Evolutionary conservation across 1,284 basidiomycete genomes (phyloP).

Genomic region (Sanguinoderma infundibulare): DNA sequence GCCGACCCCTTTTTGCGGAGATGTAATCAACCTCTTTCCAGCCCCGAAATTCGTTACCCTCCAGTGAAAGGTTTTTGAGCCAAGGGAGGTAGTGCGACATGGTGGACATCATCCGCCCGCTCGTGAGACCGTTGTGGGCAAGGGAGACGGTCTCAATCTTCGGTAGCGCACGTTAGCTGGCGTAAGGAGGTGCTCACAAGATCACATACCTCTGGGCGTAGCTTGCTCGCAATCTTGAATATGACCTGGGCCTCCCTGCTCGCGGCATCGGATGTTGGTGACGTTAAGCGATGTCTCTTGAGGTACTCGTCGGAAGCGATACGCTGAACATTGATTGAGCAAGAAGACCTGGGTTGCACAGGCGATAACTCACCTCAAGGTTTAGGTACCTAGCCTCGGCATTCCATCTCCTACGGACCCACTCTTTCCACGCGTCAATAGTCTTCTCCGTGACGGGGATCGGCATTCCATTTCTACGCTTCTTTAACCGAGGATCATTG

Average conservation of each 20-base stretch:
- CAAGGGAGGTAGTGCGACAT: constrained; percentile 71
- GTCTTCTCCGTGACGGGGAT: constrained; percentile 37
- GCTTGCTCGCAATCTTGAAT: constrained; percentile 82
- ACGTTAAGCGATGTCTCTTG: constrained; percentile 63
- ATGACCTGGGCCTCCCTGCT: constrained; percentile 77
- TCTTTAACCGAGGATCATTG: not conserved
- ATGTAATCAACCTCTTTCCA: constrained; percentile 74
- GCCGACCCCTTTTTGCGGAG: constrained; percentile 60
- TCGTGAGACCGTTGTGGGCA: constrained; percentile 58
- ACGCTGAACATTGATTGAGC: constrained; percentile 35
- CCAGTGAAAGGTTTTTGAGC: constrained; percentile 82
- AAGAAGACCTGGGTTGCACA: not conserved
- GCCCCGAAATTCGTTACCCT: constrained; percentile 69
- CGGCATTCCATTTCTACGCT: constrained; percentile 1
- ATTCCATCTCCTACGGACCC: constrained; percentile 74
- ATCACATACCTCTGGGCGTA: constrained; percentile 70
- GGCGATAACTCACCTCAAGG: constrained; percentile 64
- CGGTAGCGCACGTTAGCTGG: not conserved
- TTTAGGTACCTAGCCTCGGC: constrained; percentile 73
- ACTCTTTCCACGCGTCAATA: constrained; percentile 70
- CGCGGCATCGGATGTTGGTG: constrained; percentile 65
- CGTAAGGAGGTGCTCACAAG: constrained; percentile 4
- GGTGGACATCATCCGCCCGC: constrained; percentile 54
- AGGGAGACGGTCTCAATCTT: constrained; percentile 82
- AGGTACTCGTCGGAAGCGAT: constrained; percentile 78